A percentile compares a stretch with the other conserved stretches of the same genome.
phyloP scores from a whole-genome alignment of 768 basidiomycete genomes.

The Kwoniella bestiolae region DNA sequence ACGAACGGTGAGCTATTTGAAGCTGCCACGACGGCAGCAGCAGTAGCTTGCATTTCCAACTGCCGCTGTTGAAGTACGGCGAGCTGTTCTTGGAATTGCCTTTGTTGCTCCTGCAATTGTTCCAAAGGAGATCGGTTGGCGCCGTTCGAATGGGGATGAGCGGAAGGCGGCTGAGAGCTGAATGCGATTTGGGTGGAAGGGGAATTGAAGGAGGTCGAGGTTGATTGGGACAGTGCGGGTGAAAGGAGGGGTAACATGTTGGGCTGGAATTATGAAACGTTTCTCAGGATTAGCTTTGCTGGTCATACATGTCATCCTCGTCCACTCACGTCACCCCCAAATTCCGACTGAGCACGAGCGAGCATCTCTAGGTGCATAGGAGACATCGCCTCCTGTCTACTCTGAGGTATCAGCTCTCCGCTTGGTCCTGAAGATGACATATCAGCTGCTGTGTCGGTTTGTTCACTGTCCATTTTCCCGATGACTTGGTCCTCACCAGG shows the following conservation, averaged over 20 bases:
- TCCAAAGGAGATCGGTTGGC: constrained; percentile 36
- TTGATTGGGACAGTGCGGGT: constrained; percentile 56
- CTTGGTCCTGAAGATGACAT: constrained; percentile 33
- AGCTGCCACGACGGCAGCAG: constrained; percentile 54
- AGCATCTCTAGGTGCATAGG: constrained; percentile 51
- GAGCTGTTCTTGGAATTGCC: constrained; percentile 51
- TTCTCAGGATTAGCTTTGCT: background rate
- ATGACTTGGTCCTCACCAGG: constrained; percentile 67
- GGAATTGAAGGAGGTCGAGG: constrained; percentile 40
- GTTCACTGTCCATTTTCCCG: background rate
- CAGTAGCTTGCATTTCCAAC: constrained; percentile 47
- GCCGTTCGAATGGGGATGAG: constrained; percentile 8
- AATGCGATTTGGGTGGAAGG: constrained; percentile 28
- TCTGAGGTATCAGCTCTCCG: constrained; percentile 43
- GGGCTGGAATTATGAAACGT: constrained; percentile 38
- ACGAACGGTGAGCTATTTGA: constrained; percentile 65
- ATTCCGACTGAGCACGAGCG: constrained; percentile 34
- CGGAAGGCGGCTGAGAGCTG: constrained; percentile 6
- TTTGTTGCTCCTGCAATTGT: constrained; percentile 52
- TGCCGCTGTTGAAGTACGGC: constrained; percentile 45
- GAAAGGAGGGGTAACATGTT: constrained; percentile 58
- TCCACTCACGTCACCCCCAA: constrained; percentile 46
- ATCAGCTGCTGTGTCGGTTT: background rate
- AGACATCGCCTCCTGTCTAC: constrained; percentile 46
- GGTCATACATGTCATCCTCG: background rate